These are phyloP conservation scores for Dactylella cylindrospora DNA, from an alignment of 2,329 filamentous ascomycete genomes.

Conservation along the genomic window DNA sequence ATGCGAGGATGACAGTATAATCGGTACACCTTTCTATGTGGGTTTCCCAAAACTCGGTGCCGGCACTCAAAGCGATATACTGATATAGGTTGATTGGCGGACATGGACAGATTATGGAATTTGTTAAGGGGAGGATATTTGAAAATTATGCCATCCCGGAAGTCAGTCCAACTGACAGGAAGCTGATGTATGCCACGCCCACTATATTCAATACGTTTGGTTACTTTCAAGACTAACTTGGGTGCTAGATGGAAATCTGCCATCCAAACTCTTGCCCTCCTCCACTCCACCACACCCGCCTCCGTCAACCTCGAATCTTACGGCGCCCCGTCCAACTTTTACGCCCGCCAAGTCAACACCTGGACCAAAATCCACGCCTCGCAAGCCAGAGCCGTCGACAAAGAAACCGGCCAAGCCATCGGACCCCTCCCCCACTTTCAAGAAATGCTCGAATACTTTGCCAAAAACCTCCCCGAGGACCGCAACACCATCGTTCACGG, in stretches of 20 bases:
- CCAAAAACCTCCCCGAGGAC: slow-evolving; percentile 71
- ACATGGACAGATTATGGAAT: slow-evolving; percentile 73
- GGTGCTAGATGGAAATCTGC: slow-evolving; percentile 87
- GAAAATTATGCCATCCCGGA: slow-evolving; percentile 81
- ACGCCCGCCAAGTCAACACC: slow-evolving; percentile 79
- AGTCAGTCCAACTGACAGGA: slow-evolving; percentile 68
- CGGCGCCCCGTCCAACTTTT: slow-evolving; percentile 76
- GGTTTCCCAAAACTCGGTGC: neutral
- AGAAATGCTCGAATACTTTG: slow-evolving; percentile 61
- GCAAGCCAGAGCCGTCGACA: slow-evolving; percentile 73
- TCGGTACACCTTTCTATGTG: slow-evolving; percentile 86
- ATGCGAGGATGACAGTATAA: slow-evolving; percentile 75
- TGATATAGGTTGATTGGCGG: neutral
- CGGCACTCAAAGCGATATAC: neutral
- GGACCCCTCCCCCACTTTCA: slow-evolving; percentile 81
- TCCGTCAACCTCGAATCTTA: slow-evolving; percentile 69
- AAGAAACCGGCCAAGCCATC: slow-evolving; percentile 73
- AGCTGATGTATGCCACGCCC: slow-evolving; percentile 63
- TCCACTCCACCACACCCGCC: slow-evolving; percentile 68
- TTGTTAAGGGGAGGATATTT: slow-evolving; percentile 89
- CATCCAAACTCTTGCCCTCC: slow-evolving; percentile 75
- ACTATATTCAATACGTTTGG: no score
- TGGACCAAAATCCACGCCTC: slow-evolving; percentile 75
- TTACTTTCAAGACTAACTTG: no score
- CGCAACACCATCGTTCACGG: slow-evolving; percentile 81